These are phyloP conservation scores for Aquilaria yunnanensis DNA, from an alignment of 345 rosid species.

Conservation along the genomic window DNA sequence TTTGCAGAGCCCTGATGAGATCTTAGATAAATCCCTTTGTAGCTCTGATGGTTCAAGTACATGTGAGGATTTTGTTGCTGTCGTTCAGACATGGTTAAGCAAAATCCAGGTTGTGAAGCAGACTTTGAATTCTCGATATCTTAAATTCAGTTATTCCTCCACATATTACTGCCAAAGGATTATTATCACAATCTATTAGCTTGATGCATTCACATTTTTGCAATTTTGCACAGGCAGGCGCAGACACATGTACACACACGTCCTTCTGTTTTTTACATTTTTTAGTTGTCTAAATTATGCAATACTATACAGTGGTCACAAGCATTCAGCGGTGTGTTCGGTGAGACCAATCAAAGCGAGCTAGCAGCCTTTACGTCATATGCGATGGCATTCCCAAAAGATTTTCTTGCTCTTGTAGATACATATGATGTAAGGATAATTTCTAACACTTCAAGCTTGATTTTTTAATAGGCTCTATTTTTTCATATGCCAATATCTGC, in stretches of 20 bases:
- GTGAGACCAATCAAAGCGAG: constrained; percentile 93
- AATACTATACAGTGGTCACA: constrained; percentile 51
- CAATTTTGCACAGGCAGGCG: too few relatives aligned
- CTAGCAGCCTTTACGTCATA: constrained; percentile 90
- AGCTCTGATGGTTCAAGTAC: constrained; percentile 59
- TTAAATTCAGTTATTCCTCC: too few relatives aligned
- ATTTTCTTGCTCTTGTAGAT: constrained; percentile 87
- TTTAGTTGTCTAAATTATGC: constrained; percentile 10
- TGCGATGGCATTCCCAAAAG: constrained; percentile 84
- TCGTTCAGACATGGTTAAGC: constrained; percentile 69
- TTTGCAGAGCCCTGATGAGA: constrained; percentile 85
- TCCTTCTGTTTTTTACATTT: not conserved
- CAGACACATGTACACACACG: too few relatives aligned
- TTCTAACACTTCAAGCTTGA: constrained; percentile 5
- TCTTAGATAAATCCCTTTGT: constrained; percentile 48
- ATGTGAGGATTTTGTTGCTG: constrained; percentile 80
- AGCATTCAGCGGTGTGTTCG: constrained; percentile 43
- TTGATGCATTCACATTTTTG: too few relatives aligned
- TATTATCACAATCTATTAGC: too few relatives aligned
- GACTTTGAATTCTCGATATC: constrained; percentile 3
- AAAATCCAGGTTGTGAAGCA: constrained; percentile 61
- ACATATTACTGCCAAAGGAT: too few relatives aligned
- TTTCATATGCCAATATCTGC: not conserved
- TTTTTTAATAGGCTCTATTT: not conserved
- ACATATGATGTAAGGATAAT: constrained; percentile 74